phyloP scores from a whole-genome alignment of 495 filamentous ascomycete genomes.

The Mytilinidion resinicola region DNA sequence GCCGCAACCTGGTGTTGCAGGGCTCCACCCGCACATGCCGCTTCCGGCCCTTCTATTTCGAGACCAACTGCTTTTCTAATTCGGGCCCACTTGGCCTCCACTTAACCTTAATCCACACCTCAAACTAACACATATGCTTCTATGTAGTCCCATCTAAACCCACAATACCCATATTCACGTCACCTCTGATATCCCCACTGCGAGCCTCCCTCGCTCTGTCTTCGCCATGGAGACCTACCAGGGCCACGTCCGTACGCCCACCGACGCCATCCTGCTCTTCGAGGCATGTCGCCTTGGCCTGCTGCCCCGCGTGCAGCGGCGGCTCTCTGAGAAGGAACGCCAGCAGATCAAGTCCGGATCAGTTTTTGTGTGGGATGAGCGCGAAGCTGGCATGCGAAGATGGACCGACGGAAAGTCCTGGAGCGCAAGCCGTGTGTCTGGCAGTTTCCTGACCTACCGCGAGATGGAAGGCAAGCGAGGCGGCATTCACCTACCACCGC shows the following conservation, averaged over 20 bases:
- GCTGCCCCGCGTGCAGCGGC: slow-evolving; percentile 83
- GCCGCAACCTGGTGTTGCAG: neutral
- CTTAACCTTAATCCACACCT: neutral
- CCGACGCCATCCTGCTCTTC: slow-evolving; percentile 94
- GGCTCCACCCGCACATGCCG: neutral
- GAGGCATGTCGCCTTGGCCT: slow-evolving; percentile 90
- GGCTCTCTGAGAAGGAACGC: slow-evolving; percentile 93
- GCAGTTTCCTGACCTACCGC: slow-evolving; percentile 93
- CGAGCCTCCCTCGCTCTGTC: neutral
- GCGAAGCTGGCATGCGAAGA: slow-evolving; percentile 94
- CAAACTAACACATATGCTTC: slow-evolving; percentile 3
- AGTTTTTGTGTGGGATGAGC: slow-evolving; percentile 98
- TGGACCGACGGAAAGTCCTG: slow-evolving; percentile 99
- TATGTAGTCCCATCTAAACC: neutral
- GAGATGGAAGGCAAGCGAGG: slow-evolving; percentile 98
- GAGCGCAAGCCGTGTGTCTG: slow-evolving; percentile 95
- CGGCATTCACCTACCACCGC: slow-evolving; percentile 52
- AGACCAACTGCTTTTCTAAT: slow-evolving; percentile 1
- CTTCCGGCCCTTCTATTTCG: neutral
- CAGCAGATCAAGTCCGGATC: slow-evolving; percentile 92
- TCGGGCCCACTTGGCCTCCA: neutral
- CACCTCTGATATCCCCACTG: too few species aligned
- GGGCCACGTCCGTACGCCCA: slow-evolving; percentile 84
- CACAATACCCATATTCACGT: too few species aligned
- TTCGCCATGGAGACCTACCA: slow-evolving; percentile 85